A percentile compares a stretch with the other conserved stretches of the same genome.
phyloP scores from a whole-genome alignment of 2,329 filamentous ascomycete genomes.

The Penicillium olsonii region DNA sequence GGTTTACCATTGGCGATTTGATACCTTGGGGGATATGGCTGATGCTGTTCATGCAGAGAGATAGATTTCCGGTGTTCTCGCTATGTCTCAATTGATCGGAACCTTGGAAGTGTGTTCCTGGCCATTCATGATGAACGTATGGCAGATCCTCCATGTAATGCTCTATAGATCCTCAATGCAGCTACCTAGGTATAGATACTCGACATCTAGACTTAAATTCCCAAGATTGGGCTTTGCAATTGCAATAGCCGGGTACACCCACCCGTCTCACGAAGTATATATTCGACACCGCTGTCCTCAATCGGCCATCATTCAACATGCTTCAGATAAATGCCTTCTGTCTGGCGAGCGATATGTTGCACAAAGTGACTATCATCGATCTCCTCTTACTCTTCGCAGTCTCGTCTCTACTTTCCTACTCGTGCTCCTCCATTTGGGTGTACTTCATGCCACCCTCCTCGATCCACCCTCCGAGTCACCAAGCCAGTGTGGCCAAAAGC shows the following conservation, averaged over 20 bases:
- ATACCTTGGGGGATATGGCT: constrained; percentile 62
- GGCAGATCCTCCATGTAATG: too few relatives aligned
- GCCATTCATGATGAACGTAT: too few relatives aligned
- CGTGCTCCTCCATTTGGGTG: neutral
- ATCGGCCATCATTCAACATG: too few relatives aligned
- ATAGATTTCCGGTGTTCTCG: too few relatives aligned
- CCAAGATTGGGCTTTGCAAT: too few relatives aligned
- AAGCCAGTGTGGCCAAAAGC: neutral
- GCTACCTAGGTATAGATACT: too few relatives aligned
- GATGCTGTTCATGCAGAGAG: constrained; percentile 38
- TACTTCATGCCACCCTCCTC: neutral
- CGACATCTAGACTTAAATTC: too few relatives aligned
- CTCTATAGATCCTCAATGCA: too few relatives aligned
- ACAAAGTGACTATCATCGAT: neutral
- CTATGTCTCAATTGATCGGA: too few relatives aligned
- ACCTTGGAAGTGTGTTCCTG: too few relatives aligned
- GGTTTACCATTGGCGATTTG: constrained; percentile 58
- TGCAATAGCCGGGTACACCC: neutral
- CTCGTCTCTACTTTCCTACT: neutral
- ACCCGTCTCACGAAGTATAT: too few relatives aligned
- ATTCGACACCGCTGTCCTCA: too few relatives aligned
- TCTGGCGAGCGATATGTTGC: neutral
- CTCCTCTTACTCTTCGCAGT: neutral
- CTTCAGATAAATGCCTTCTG: neutral
- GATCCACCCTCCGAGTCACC: neutral